Evolutionary conservation across 2,329 filamentous ascomycete species (phyloP).

Genomic region (Drechmeria coniospora): DNA sequence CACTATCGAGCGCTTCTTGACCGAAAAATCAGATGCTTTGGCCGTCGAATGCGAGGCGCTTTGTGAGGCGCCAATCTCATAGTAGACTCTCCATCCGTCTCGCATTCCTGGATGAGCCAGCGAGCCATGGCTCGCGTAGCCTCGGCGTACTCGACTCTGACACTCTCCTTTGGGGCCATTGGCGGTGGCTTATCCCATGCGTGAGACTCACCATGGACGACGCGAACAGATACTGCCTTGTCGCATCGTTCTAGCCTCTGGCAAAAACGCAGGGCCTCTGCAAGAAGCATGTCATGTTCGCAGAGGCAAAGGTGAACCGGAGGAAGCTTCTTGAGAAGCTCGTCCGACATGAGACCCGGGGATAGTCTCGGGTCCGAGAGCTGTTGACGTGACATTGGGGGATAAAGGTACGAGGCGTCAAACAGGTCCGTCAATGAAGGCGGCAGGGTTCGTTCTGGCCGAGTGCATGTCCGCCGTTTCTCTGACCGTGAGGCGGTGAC

Average conservation of each 20-base stretch:
- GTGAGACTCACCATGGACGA: conserved; percentile 30
- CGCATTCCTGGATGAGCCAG: conserved; percentile 24
- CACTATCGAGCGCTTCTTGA: conserved; percentile 15
- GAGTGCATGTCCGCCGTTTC: conserved; percentile 36
- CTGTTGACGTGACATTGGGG: conserved; percentile 27
- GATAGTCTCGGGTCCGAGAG: conserved; percentile 40
- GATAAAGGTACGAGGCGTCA: conserved; percentile 45
- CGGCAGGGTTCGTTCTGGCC: conserved; percentile 43
- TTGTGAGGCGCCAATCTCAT: conserved; percentile 19
- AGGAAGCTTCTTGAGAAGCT: conserved; percentile 34
- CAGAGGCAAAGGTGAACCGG: conserved; percentile 44
- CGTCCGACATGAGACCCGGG: conserved; percentile 39
- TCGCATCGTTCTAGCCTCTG: conserved; percentile 30
- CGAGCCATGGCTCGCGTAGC: conserved; percentile 23
- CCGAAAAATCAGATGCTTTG: conserved; percentile 15
- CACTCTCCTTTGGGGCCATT: conserved; percentile 26
- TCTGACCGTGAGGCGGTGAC: conserved; percentile 40
- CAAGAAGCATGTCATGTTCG: conserved; percentile 50
- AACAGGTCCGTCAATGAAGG: conserved; percentile 45
- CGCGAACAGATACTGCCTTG: conserved; percentile 21
- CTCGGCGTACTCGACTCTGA: conserved; percentile 28
- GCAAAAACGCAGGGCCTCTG: conserved; percentile 44
- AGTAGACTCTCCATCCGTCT: conserved; percentile 22
- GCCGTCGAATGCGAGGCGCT: conserved; percentile 16
- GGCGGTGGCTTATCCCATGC: conserved; percentile 33